Conservation (phyloP, 2,329 filamentous ascomycete species). For the Metarhizium brunneum region DNA sequence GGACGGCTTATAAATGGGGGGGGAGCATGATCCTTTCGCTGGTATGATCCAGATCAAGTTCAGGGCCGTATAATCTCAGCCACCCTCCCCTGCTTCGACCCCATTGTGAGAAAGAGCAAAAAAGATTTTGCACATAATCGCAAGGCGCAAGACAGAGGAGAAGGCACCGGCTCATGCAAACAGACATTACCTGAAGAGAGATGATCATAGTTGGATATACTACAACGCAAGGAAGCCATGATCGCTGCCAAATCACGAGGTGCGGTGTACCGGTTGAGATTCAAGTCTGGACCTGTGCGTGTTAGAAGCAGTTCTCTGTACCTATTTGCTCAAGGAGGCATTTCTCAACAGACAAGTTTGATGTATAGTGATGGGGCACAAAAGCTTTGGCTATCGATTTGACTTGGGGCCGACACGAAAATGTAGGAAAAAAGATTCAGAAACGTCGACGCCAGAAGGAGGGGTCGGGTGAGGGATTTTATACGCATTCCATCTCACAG, state of each 20-base stretch:
- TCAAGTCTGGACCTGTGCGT: constrained; percentile 2
- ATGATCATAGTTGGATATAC: constrained; percentile 27
- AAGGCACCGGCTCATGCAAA: constrained; percentile 56
- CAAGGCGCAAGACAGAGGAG: constrained; percentile 7
- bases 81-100: constrained; percentile 16
- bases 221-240: constrained; percentile 27
- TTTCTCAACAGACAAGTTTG: neutral
- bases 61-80: constrained; percentile 82
- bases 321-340: neutral
- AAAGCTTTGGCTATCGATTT: neutral
- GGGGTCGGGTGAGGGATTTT: constrained; percentile 2
- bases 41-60: constrained; percentile 99
- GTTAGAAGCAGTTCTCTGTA: constrained; percentile 4
- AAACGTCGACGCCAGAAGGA: neutral
- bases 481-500: neutral
- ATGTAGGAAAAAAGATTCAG: neutral
- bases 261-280: constrained; percentile 16
- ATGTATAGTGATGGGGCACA: neutral
- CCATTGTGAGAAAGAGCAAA: neutral
- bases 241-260: constrained; percentile 12
- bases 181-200: constrained; percentile 32
- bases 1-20: constrained; percentile 24
- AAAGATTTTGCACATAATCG: neutral
- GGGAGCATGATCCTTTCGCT: constrained; percentile 97
- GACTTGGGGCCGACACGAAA: neutral